These are phyloP conservation scores for Nannochloropsis granulata DNA, from an alignment of 108 stramenopile genomes.

Conservation along the genomic window DNA sequence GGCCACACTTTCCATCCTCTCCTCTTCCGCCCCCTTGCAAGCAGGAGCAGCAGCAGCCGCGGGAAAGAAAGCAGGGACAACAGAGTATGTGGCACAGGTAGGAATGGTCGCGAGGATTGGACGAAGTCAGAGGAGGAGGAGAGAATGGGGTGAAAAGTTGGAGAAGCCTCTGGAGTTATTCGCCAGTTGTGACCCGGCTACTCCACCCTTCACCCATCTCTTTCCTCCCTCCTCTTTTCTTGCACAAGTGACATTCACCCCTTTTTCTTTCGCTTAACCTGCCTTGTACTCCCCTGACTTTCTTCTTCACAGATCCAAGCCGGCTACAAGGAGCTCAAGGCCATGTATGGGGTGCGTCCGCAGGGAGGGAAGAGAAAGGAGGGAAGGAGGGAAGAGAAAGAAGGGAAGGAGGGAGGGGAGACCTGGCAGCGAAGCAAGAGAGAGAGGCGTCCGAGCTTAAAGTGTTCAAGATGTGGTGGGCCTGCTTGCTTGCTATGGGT, in stretches of 20 bases:
- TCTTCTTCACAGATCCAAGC: background rate
- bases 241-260: background rate
- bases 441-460: background rate
- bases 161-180: background rate
- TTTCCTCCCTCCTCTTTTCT: background rate
- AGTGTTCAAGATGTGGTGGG: background rate
- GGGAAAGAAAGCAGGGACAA: background rate
- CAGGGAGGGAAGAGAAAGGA: background rate
- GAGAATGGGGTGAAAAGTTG: background rate
- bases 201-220: background rate
- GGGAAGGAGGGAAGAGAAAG: background rate
- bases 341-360: background rate
- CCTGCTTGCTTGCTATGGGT: background rate
- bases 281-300: background rate
- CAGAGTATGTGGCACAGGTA: background rate
- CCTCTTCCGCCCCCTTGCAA: background rate
- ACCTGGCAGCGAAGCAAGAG: background rate
- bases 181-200: background rate
- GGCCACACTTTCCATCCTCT: background rate
- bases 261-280: background rate
- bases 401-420: background rate
- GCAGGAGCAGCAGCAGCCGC: background rate
- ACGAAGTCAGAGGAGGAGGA: background rate
- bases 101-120: background rate
- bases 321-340: background rate